Evolutionary conservation across 495 filamentous ascomycete species (phyloP), one percentile per base, ranked within the genome.

Genomic region (Penicillium coffeae): DNA sequence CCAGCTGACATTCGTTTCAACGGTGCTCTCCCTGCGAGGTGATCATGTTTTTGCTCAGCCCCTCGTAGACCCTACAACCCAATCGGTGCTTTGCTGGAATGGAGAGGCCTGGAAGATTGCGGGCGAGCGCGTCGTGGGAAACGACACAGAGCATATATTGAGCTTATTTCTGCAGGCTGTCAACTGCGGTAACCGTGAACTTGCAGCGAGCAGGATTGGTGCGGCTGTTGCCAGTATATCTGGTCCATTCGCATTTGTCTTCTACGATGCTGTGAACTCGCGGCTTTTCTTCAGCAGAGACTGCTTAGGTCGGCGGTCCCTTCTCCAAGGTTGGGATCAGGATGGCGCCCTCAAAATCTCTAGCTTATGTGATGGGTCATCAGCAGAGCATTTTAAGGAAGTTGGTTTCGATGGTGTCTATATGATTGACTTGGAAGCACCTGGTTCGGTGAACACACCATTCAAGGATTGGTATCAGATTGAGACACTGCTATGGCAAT

Each of bases 201-300:
- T 60, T 13, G 51, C 62, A 16, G 47, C 59, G 21, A 61, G 70
- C 46, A 60, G 60, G 32, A 51, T 87, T 32, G 46, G 81, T 20
- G 64, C 70, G 22, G 77, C 78, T 2, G 63, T 93, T 42, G 74
- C 78, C 36, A 71, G 67, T 37, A 80, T 96, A 27, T 81, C 84
- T 41, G 93, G 93, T 8, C 91, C 94, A 8, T 97, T 88, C 66
- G 87, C 94, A 12, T 94, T 97, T 70, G 81, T 96, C 2, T 97
- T 86, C 66, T 90, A 84, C 62, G 87, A 97, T 68, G 74, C 74
- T 5, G 49, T 63, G 16, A 64, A 76, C 45, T 66, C 69, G 12
- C 74, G 71, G 20, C 38, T 97, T 6, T 92, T 81, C 71, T 96
- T 86, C 62, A 88, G 85, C 14, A 75, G 93, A 47, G 93, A 99